Evolutionary conservation across 306 rosid species (phyloP).

Genomic region (Prinsepia uniflora): DNA sequence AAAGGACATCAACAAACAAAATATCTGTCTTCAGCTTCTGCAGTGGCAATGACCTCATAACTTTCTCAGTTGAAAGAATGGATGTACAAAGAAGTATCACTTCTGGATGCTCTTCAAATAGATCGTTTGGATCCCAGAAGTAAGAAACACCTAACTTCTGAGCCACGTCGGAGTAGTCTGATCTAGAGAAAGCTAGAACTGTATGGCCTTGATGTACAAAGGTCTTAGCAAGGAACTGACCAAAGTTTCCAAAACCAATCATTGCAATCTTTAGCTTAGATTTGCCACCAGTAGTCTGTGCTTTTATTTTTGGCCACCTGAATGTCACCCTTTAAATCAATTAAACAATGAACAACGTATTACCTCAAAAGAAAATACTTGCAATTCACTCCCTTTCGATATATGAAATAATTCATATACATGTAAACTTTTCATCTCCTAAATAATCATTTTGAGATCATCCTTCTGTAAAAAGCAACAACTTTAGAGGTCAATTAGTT

Average conservation of each 20-base stretch:
- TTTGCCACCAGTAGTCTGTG: no score
- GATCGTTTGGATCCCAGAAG: background rate
- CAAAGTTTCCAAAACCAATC: conserved; percentile 7
- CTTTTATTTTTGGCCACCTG: no score
- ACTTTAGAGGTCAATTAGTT: no score
- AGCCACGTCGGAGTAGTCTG: background rate
- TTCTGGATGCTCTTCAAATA: background rate
- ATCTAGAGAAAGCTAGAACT: conserved; percentile 12
- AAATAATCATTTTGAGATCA: no score
- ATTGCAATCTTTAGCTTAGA: conserved; percentile 7
- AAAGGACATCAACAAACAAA: conserved; percentile 4
- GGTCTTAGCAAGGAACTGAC: conserved; percentile 6
- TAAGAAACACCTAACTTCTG: background rate
- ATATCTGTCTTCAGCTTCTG: background rate
- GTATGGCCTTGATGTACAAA: background rate
- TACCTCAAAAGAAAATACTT: no score
- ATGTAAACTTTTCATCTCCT: no score
- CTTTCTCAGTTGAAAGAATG: conserved; percentile 1
- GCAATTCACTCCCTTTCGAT: no score
- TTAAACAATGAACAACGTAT: no score
- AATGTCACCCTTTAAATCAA: no score
- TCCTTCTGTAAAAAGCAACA: no score
- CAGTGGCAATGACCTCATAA: background rate
- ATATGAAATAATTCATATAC: no score
- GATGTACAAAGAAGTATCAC: background rate